A percentile compares a stretch with the other conserved stretches of the same genome.
These are phyloP conservation scores for Penicillium coprophilum DNA, from an alignment of 495 filamentous ascomycete genomes.

Conservation along the genomic window DNA sequence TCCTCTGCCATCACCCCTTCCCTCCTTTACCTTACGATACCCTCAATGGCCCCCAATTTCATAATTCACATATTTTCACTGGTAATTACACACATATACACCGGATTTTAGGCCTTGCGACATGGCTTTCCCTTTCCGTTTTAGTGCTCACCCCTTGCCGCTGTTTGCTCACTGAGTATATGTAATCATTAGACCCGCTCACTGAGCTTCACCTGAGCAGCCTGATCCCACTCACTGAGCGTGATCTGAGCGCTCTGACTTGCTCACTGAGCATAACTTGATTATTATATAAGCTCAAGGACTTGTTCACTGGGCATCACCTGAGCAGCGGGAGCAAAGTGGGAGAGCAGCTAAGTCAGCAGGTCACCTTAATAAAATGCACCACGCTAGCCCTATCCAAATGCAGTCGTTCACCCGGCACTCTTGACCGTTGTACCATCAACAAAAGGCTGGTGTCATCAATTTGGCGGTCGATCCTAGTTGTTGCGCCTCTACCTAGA, in stretches of 20 bases:
- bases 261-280: conserved; percentile 7
- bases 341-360: conserved; percentile 7
- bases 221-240: too few species aligned
- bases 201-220: background rate
- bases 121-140: conserved; percentile 27
- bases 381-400: conserved; percentile 11
- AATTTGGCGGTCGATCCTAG: conserved; percentile 8
- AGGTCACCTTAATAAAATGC: conserved; percentile 12
- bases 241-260: too few species aligned
- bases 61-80: too few species aligned
- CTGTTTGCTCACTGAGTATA: conserved; percentile 33
- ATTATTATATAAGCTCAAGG: background rate
- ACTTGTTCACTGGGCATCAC: background rate
- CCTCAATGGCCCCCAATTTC: conserved; percentile 5
- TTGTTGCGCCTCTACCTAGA: conserved; percentile 10
- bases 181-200: background rate
- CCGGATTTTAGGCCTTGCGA: background rate
- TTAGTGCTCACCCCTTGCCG: conserved; percentile 33
- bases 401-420: too few species aligned
- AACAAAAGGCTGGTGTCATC: conserved; percentile 9
- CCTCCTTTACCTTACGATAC: conserved; percentile 1
- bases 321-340: background rate
- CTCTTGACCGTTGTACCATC: conserved; percentile 11
- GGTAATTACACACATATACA: too few species aligned
- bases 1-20: background rate